Base-by-base conservation (phyloP, 345 rosid genomes). In the Arabidopsis suecica region DNA sequence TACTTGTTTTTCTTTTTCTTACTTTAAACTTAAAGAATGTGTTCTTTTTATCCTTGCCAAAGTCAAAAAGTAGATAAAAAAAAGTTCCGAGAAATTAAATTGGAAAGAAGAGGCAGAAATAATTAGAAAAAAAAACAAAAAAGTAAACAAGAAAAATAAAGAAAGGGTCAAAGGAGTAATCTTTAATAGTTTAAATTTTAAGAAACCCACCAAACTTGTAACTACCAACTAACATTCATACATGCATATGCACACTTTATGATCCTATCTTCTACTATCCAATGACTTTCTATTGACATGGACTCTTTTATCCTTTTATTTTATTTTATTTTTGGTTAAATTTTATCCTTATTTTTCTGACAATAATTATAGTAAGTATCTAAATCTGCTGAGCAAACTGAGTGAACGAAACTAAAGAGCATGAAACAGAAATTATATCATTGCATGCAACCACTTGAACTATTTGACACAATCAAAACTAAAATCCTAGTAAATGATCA, bases 191-290 rank as follows among this genome's bases (percentile, higher is more conserved):
- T 70, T 37, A 70, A 63, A 1, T 56, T 59, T 50, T 10, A 78
- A 78, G 73, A 65, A 72, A 78, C 69, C 76, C 73, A 78, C 69
- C 77, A 65, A 72, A 71, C 81, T 71, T 54, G 32, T 72, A 78
- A 78, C 77, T 65, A 34, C 68, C 77, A 78, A 78, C 81, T 58
- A 78, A 59, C 81, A 50, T 72, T 50, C 72, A 65, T 65, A 65
- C 73, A 60, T 75, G 73, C 77, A 78, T 65, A 71, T 71, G 81
- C 77, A 33, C 75, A 50, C 61, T 57, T 72, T 65, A 58, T 65
- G 42, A 58, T 65, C 76, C 47, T 77, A 70, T 63, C 71, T 53
- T 62, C 74, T 61, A 45, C 58, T 76, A 41, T 53, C 79, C 74
- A 76, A 61, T 76, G 56, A 69, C 12, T 50, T 69, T 76, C 42